Base-by-base conservation (phyloP, 257 asterid species). In the Nicotiana tabacum region DNA sequence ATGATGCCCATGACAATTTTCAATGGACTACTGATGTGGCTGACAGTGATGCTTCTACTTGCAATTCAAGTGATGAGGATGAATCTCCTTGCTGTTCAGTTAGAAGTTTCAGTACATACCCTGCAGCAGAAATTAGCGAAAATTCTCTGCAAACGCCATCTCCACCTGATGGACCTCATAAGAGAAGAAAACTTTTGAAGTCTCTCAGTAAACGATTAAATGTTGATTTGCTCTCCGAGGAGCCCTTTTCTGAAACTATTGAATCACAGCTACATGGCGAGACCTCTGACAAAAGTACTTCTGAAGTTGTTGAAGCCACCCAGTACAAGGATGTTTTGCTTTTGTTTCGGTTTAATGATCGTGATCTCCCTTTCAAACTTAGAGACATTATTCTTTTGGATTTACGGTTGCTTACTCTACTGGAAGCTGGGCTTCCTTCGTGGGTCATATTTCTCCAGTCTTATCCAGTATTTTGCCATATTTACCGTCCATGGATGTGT, bases 401-500 rank as follows among this genome's bases (percentile, higher is more conserved):
- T 82, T 84, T 94, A 82, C 90, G 94, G 79, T 85, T 96, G 78
- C 98, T 94, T 79, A 94, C 97, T 80, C 89, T 94, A 62, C 90
- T 94, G 74, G 99, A 96, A 88, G 91, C 97, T 39, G 99, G 99
- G 27, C 98, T 96, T 87, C 99, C 99, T 46, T 91, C 98, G 67
- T 96, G 99, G 99, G 98, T 93, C 82, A 88, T 94, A 80, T 94
- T 96, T 89, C 96, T 96, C 83, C 99, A 96, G 81, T 94, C 99
- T 39, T 96, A 96, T 88, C 99, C 99, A 4, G 94, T 89, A 39
- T 92, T 96, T 88, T 90, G 93, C 90, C 94, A 91, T 89, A 82
- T 96, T 81, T 94, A 96, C 82, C 98, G 98, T 62, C 99, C 99
- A 8, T 96, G 98, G 99, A 96, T 96, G 99, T 96, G 98, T 78